Evolutionary conservation across 2,329 filamentous ascomycete genomes (phyloP).

Genomic region (Apiospora aurea): DNA sequence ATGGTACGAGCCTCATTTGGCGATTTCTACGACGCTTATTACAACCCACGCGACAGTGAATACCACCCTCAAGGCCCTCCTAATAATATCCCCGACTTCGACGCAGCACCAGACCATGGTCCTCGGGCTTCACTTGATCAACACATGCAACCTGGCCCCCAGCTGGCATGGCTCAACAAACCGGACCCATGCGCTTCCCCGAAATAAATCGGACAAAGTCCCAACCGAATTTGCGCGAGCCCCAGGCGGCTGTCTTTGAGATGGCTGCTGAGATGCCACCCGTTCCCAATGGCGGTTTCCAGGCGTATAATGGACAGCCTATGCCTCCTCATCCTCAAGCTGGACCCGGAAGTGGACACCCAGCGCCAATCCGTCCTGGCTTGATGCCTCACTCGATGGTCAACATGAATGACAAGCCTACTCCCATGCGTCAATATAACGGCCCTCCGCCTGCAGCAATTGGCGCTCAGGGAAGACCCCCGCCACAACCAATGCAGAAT

Average conservation of each 20-base stretch:
- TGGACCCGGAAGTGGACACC: conserved; percentile 58
- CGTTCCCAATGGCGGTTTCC: conserved; percentile 52
- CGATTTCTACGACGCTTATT: conserved; percentile 64
- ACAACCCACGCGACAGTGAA: conserved; percentile 46
- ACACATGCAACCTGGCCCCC: conserved; percentile 49
- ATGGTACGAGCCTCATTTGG: conserved; percentile 50
- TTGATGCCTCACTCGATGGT: conserved; percentile 66
- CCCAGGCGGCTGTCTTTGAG: conserved; percentile 75
- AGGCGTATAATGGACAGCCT: conserved; percentile 41
- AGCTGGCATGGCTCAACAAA: conserved; percentile 48
- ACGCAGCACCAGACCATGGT: conserved; percentile 45
- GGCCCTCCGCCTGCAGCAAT: conserved; percentile 45
- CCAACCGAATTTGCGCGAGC: conserved; percentile 69
- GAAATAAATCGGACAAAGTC: conserved; percentile 69
- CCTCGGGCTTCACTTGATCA: conserved; percentile 56
- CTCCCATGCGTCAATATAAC: conserved; percentile 64
- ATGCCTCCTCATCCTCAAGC: conserved; percentile 38
- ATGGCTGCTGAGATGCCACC: conserved; percentile 70
- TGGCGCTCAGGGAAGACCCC: conserved; percentile 44
- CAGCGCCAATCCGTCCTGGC: conserved; percentile 68
- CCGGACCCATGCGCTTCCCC: conserved; percentile 56
- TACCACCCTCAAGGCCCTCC: conserved; percentile 41
- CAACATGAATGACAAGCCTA: conserved; percentile 62
- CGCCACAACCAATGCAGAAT: conserved; percentile 38
- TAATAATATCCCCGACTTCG: conserved; percentile 52